phyloP scores from a whole-genome alignment of 2,329 filamentous ascomycete species.

The Trichoderma lentiforme region DNA sequence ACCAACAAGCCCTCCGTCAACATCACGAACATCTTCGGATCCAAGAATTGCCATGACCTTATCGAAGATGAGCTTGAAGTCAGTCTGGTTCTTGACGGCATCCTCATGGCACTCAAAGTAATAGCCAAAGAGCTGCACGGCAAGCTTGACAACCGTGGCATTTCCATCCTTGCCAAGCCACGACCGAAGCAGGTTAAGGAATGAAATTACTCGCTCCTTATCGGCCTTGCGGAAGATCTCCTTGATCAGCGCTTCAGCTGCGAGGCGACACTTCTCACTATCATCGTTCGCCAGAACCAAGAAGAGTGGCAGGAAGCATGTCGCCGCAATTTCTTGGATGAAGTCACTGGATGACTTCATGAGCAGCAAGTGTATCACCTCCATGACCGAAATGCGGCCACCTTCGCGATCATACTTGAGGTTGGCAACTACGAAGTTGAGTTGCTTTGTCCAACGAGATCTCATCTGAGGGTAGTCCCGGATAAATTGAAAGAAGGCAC shows the following conservation, averaged over 20 bases:
- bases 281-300: slow-evolving; percentile 87
- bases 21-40: slow-evolving; percentile 49
- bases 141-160: slow-evolving; percentile 64
- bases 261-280: slow-evolving; percentile 76
- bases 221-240: slow-evolving; percentile 78
- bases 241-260: slow-evolving; percentile 75
- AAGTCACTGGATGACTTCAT: slow-evolving; percentile 79
- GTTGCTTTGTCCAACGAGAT: slow-evolving; percentile 82
- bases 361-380: slow-evolving; percentile 81
- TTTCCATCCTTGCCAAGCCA: slow-evolving; percentile 79
- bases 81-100: slow-evolving; percentile 59
- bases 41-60: slow-evolving; percentile 53
- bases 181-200: slow-evolving; percentile 65
- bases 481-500: slow-evolving; percentile 90
- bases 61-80: slow-evolving; percentile 61
- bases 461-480: slow-evolving; percentile 92
- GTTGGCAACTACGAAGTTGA: slow-evolving; percentile 85
- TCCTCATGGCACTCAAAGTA: slow-evolving; percentile 71
- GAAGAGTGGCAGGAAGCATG: slow-evolving; percentile 82
- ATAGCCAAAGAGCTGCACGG: slow-evolving; percentile 75
- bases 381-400: slow-evolving; percentile 88
- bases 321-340: slow-evolving; percentile 75
- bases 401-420: slow-evolving; percentile 86
- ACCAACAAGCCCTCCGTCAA: slow-evolving; percentile 70
- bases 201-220: slow-evolving; percentile 65